Evolutionary conservation across 805 yeast species (phyloP).

Genomic region (Spathaspora hagerdaliae): DNA sequence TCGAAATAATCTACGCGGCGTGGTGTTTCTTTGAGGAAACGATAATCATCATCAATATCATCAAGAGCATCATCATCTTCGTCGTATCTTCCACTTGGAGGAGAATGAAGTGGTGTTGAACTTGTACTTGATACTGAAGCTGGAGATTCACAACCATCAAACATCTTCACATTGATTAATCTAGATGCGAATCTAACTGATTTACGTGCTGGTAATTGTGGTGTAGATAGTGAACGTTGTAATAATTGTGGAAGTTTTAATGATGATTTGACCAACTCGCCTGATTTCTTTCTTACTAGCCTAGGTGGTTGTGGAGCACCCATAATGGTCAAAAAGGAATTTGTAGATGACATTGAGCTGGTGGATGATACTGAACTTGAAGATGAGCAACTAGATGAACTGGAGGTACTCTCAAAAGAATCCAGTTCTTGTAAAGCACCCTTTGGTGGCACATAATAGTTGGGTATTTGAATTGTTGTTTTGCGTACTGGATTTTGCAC

Average conservation of each 20-base stretch:
- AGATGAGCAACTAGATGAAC: neutral
- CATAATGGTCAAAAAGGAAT: neutral
- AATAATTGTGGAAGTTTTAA: conserved; percentile 44
- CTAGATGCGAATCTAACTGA: conserved; percentile 63
- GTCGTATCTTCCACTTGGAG: conserved; percentile 9
- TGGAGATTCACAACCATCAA: conserved; percentile 59
- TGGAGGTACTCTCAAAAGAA: neutral
- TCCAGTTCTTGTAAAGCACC: conserved; percentile 1
- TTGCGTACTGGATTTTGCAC: neutral
- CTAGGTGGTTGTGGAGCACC: conserved; percentile 6
- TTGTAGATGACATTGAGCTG: neutral
- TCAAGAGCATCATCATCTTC: conserved; percentile 9
- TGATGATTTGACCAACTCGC: conserved; percentile 77
- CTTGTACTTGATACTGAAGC: conserved; percentile 54
- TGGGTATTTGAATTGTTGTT: conserved; percentile 5
- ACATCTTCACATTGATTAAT: conserved; percentile 59
- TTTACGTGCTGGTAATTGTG: conserved; percentile 30
- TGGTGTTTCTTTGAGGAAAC: conserved; percentile 11
- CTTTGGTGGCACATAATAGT: conserved; percentile 6
- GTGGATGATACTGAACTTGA: conserved; percentile 1
- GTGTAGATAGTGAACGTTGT: conserved; percentile 22
- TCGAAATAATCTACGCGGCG: conserved; percentile 23
- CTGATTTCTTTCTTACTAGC: conserved; percentile 76
- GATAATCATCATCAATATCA: conserved; percentile 5
- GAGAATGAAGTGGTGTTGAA: conserved; percentile 45